phyloP scores from a whole-genome alignment of 768 basidiomycete genomes.

The Auricularia heimuer region DNA sequence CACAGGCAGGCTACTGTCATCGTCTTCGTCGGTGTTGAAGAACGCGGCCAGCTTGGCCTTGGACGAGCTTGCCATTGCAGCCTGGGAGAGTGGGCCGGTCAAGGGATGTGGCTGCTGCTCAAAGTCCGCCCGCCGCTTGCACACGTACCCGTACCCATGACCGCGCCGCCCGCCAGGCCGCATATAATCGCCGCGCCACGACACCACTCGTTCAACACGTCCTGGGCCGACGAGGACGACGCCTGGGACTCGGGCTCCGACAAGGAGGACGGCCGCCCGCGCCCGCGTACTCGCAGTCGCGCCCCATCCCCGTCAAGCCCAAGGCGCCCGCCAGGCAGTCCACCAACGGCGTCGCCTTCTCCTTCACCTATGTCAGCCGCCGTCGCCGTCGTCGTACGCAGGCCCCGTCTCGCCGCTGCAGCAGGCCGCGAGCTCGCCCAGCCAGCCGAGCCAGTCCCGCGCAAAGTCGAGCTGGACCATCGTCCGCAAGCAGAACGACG shows the following conservation, averaged over 20 bases:
- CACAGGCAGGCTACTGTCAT: constrained; percentile 83
- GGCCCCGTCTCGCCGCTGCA: neutral
- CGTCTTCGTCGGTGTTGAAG: constrained; percentile 70
- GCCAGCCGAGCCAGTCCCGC: constrained; percentile 43
- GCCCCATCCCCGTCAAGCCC: constrained; percentile 35
- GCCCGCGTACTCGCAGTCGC: constrained; percentile 37
- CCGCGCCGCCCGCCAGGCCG: neutral
- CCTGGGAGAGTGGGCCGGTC: neutral
- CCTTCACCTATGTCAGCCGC: constrained; percentile 71
- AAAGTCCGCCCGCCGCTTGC: neutral
- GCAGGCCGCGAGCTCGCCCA: constrained; percentile 30
- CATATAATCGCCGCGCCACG: neutral
- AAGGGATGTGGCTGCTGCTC: neutral
- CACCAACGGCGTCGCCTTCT: constrained; percentile 58
- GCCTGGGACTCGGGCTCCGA: constrained; percentile 72
- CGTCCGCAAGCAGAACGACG: constrained; percentile 37
- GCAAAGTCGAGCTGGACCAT: constrained; percentile 53
- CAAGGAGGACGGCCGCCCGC: neutral
- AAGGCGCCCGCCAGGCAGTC: constrained; percentile 23
- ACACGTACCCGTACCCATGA: neutral
- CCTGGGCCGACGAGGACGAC: constrained; percentile 49
- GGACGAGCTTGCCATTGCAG: constrained; percentile 13
- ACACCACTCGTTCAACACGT: neutral
- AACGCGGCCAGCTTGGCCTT: constrained; percentile 64
- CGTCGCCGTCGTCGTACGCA: constrained; percentile 68